Conservation (phyloP, 352 stramenopile species). For the Elongisporangium anandrum region DNA sequence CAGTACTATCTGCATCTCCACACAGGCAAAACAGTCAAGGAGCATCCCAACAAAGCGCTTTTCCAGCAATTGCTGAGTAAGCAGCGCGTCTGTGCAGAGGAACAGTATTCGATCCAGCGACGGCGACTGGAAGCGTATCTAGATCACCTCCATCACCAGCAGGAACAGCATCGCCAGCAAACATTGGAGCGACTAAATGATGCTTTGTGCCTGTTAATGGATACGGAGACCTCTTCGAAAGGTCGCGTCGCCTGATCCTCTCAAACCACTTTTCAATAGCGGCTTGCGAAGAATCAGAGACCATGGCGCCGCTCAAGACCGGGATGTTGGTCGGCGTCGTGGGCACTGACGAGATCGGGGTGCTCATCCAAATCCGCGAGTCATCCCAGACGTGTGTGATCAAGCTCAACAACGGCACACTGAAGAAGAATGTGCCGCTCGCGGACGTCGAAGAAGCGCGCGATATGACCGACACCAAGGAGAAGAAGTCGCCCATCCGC, state of each 20-base stretch:
- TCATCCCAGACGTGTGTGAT: slow-evolving; percentile 60
- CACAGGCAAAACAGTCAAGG: slow-evolving; percentile 19
- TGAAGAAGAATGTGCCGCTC: slow-evolving; percentile 69
- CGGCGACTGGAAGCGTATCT: background rate
- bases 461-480: slow-evolving; percentile 29
- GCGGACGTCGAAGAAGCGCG: slow-evolving; percentile 48
- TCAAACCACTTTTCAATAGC: background rate
- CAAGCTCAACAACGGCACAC: slow-evolving; percentile 54
- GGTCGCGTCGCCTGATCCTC: background rate
- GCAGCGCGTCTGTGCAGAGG: slow-evolving; percentile 18
- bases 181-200: background rate
- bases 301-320: slow-evolving; percentile 44
- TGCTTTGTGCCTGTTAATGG: background rate
- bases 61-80: slow-evolving; percentile 26
- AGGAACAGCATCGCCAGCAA: background rate
- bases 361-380: slow-evolving; percentile 61
- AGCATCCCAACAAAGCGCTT: slow-evolving; percentile 32
- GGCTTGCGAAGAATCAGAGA: background rate
- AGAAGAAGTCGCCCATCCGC: slow-evolving; percentile 45
- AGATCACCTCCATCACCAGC: background rate
- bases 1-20: slow-evolving; percentile 39
- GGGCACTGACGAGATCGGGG: slow-evolving; percentile 43
- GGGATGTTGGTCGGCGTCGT: slow-evolving; percentile 55
- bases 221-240: background rate
- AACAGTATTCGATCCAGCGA: slow-evolving; percentile 3